Base-by-base conservation (phyloP, 768 basidiomycete genomes). In the Inosperma sp. region DNA sequence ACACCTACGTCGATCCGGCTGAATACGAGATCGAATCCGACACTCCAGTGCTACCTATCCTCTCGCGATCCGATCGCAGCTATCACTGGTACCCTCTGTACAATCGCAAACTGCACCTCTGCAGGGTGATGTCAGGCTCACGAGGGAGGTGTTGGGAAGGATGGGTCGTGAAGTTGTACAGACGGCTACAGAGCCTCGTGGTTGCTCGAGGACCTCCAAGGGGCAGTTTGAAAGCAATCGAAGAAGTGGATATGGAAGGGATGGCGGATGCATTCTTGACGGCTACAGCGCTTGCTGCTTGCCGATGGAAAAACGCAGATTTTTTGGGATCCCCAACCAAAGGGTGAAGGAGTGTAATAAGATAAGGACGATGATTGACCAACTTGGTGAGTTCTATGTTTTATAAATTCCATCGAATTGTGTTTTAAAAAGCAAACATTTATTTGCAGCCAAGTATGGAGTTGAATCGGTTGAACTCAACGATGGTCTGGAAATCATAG, bases 261-360 rank as follows among this genome's bases (percentile, higher is more conserved):
- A 98, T 99, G 96, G 98, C 96, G 6, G 96, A 99, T 65, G 96
- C 95, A 17, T 99, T 99, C 75, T 78, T 98, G 71, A 97, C 94
- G 2, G 95, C 96, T 7, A 88, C 83, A 9, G 93, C 86, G 6
- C 72, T 99, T 16, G 94, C 92, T 46, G 95, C 96, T 49, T 17
- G 73, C 82, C 0, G 65, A 67, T 33, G 82, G 80, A 8, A 81
- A 82, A 56, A 87, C 93, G 7, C 77, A 90, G 53, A 97, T 99
- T 57, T 65, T 87, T 42, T n/a, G 94, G 96, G 2, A 98, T 99
- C 56, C 93, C 95, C 30, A 99, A 98, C 62, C 95, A 99, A 73
- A 74, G 95, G 16, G 96, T 99, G 49, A 98, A 99, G 71, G 96
- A 99, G 64, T 97, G 96, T 64, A 94, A 99, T 63, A 79, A 94